Base-by-base conservation (phyloP, 495 filamentous ascomycete genomes). In the Talaromyces nanjingensis region DNA sequence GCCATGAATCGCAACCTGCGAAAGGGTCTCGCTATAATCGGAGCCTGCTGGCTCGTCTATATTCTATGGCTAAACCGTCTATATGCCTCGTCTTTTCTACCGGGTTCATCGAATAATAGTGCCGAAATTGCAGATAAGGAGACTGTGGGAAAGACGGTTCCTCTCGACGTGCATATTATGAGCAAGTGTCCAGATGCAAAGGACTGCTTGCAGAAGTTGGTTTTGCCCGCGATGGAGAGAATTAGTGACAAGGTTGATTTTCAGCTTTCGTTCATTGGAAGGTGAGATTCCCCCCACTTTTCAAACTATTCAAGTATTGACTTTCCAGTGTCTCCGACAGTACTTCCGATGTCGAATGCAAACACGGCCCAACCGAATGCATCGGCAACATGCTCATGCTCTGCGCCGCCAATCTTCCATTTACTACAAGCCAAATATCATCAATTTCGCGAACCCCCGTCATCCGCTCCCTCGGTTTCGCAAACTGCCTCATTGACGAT, bases 351-450 rank as follows among this genome's bases (percentile, higher is more conserved):
- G 73, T 81, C 4, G 65, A 73, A 14, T 99, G 96, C 80, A 96
- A 79, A 73, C 94, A 98, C 70, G 96, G 94, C 5, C 89, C 92
- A 5, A 79, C 78, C 14, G 94, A 99, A 78, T 99, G 94, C 70
- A 85, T 98, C 68, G 93, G 93, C 18, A 89, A 99, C 74, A 96
- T 96, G 76, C 80, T 99, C 71, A 87, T 93, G 66, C 87, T 98
- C 63, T 99, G 94, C 79, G 94, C 92, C 27, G 85, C 87, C 12
- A 79, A 86, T 63, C 81, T 93, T 4, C 78, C 78, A 11, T 81
- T 79, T 66, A 69, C 74, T 24, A 22, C 22, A 6, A 18, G 2
- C 12, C 91, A 91, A 69, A 83, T 66, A 16, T 63, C 27, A 24
- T 64, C 24, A 67, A 73, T 47, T 69, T 33, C 72, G 22, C 73